Base-by-base conservation (phyloP, 1,284 basidiomycete genomes). In the Ganoderma meredithae region DNA sequence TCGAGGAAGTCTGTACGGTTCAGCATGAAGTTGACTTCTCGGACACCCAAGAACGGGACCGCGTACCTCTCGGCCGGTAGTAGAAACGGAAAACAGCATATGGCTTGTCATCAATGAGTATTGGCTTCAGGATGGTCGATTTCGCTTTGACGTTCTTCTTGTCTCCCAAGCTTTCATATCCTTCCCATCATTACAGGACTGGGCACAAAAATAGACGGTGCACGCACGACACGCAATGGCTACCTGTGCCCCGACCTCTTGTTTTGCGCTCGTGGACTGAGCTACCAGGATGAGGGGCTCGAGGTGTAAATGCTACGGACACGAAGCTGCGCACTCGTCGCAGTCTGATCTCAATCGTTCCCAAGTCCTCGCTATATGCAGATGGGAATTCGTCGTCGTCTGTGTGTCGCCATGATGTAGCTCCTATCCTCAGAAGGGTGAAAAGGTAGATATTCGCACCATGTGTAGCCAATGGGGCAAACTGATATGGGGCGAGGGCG, bases 21-120 rank as follows among this genome's bases (percentile, higher is more conserved):
- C 19, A 13, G 10, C 27, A 19, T 44, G 19, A 49, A 31, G 7
- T 3, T 5, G 12, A 62, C 44, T 17, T 17, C 63, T 17, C 39
- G 13, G 40, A 41, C 9, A 5, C 49, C 41, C 12, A 12, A n/a
- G 25, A 60, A 31, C n/a, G 25, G 27, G 31, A n/a, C 25, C 17
- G 8, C 47, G 7, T 67, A 74, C 73, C 70, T 69, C 44, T 68
- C 19, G 70, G 66, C n/a, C 73, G 62, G 41, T 74, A 74, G 19
- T 62, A 40, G 58, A 74, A 74, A 17, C 64, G 64, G 62, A 72
- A 74, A 39, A 61, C 55, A 0, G 65, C 71, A 22, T 66, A 69
- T 9, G 73, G 71, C 27, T 69, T 68, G 41, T 65, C 69, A 62
- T 74, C 71, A 25, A 71, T 68, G 9, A 71, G 62, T 2, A 68